Conservation (phyloP, 345 rosid species). For the Hypericum androsaemum region DNA sequence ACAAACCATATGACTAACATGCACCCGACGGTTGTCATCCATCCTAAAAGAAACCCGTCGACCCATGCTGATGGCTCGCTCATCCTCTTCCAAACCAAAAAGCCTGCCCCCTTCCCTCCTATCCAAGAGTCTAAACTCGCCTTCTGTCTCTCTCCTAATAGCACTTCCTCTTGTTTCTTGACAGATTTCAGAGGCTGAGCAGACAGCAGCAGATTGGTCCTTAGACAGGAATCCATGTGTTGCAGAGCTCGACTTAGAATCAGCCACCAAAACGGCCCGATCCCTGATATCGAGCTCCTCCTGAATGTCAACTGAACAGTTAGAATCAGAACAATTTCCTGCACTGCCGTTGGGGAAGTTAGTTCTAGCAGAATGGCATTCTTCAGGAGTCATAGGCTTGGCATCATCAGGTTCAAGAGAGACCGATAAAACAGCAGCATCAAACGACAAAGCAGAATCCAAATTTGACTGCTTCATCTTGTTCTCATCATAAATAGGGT, state of each 20-base stretch:
- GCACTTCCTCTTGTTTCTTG: conserved; percentile 43
- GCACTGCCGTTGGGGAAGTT: conserved; percentile 20
- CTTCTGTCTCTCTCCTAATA: conserved; percentile 59
- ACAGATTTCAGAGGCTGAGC: conserved; percentile 17
- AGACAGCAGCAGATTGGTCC: conserved; percentile 15
- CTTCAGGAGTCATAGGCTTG: conserved; percentile 35
- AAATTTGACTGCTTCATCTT: conserved; percentile 21
- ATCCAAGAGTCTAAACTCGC: conserved; percentile 54
- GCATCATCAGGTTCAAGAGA: conserved; percentile 38
- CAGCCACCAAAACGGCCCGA: conserved; percentile 6
- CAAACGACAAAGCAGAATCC: conserved; percentile 45
- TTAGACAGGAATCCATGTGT: conserved; percentile 6
- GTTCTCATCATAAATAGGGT: conserved; percentile 29
- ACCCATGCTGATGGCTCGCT: conserved; percentile 33
- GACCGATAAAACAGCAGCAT: conserved; percentile 63
- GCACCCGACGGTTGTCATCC: conserved; percentile 31
- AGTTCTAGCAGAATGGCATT: conserved; percentile 22
- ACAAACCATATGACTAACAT: conserved; percentile 26
- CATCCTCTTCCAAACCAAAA: conserved; percentile 37
- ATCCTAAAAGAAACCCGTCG: conserved; percentile 36
- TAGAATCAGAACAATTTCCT: conserved; percentile 17
- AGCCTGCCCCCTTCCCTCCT: conserved; percentile 46
- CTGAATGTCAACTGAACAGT: conserved; percentile 29
- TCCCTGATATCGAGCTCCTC: conserved; percentile 26
- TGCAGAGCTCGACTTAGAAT: conserved; percentile 8